Evolutionary conservation across 805 yeast species (phyloP).

Genomic region (Saccharomycopsis selenospora): DNA sequence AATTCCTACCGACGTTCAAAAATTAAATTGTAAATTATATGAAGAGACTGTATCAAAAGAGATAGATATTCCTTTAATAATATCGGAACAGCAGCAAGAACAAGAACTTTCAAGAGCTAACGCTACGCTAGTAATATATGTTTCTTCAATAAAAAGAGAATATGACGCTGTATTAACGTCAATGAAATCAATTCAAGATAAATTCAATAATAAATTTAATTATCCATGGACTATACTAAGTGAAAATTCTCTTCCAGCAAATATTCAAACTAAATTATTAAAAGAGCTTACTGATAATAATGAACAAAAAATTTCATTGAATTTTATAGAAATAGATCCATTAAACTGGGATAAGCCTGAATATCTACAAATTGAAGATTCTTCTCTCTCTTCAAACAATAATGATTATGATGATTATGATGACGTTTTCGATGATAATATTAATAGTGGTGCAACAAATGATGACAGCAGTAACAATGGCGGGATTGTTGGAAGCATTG

Average conservation of each 20-base stretch:
- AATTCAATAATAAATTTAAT: constrained; percentile 59
- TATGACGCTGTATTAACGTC: not conserved
- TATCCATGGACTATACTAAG: constrained; percentile 80
- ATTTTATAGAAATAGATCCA: constrained; percentile 37
- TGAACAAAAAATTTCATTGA: too few species aligned
- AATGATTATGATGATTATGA: not conserved
- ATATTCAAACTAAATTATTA: constrained; percentile 42
- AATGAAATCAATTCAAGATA: constrained; percentile 39
- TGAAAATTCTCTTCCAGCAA: constrained; percentile 55
- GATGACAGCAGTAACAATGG: not conserved
- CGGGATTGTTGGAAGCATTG: not conserved
- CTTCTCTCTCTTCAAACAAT: not conserved
- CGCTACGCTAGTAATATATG: not conserved
- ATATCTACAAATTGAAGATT: not conserved
- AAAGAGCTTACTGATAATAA: constrained; percentile 30
- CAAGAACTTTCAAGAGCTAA: not conserved
- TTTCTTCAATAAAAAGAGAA: not conserved
- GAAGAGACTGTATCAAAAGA: not conserved
- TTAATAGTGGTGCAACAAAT: not conserved
- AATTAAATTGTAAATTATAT: not conserved
- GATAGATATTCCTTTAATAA: not conserved
- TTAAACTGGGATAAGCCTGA: constrained; percentile 28
- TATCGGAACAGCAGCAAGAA: not conserved
- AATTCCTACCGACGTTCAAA: not conserved
- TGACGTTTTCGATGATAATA: not conserved